Evolutionary conservation across 2,329 filamentous ascomycete species (phyloP), one percentile per base, ranked within the genome.

Genomic region (Colletotrichum endophyticum): DNA sequence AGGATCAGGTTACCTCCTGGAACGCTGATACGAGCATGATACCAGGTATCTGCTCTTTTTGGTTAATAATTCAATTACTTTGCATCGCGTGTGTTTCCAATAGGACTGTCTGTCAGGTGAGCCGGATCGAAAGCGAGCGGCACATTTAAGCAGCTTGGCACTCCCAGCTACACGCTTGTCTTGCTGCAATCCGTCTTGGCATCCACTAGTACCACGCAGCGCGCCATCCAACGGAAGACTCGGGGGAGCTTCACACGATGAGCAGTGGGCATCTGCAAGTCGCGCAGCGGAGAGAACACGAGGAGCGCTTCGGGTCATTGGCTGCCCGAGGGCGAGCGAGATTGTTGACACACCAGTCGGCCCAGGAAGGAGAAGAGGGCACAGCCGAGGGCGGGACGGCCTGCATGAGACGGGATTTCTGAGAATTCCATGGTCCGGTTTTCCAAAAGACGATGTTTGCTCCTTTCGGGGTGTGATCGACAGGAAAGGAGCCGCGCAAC

Each of bases 391-490:
- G 44, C 32, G 39, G 39, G 39, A 49, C 39, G 66, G 28, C 16
- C n/a, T 16, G 44, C 44, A 53, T 16, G 25, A 56, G 39, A 70
- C 64, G 64, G 74, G 34, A 76, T 76, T 76, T 56, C 39, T 63
- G 28, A 74, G 66, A 76, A 76, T 76, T 49, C 74, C 44, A 74
- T 70, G 32, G n/a, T 66, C 36, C 22, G 57, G 63, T 25, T 44
- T 66, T 36, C 22, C 66, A 56, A 56, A 76, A 76, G 44, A 53
- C 74, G 59, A 76, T 74, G 64, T 69, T 66, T 61, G 32, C 34
- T 73, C 59, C 19, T 70, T 76, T 76, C 15, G 30, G 71, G 59
- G 27, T 53, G 27, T 32, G 74, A 74, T 76, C 71, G 66, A 36
- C 74, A 11, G 22, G 25, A 34, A 30, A 32, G 49, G 34, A 57